Evolutionary conservation across 257 asterid species (phyloP).

Genomic region (Plantago ovata): DNA sequence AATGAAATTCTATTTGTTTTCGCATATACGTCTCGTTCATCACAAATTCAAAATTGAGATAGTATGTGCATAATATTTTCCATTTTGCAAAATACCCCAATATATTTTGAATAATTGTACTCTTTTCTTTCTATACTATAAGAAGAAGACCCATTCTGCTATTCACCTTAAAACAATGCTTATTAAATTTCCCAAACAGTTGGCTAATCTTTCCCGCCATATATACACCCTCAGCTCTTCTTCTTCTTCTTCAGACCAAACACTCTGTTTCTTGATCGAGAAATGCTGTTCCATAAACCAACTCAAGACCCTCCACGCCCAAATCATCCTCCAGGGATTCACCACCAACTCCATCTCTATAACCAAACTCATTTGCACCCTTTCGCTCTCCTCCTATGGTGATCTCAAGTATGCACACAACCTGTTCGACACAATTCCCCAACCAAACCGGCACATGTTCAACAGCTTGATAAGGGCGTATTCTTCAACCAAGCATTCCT

Average conservation of each 20-base stretch:
- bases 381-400: slow-evolving; percentile 41
- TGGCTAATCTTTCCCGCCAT: slow-evolving; percentile 3
- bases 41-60: too few relatives aligned
- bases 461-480: slow-evolving; percentile 68
- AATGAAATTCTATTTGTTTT: too few relatives aligned
- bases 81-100: too few relatives aligned
- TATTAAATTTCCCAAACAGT: slow-evolving; percentile 16
- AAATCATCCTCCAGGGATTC: slow-evolving; percentile 56
- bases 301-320: slow-evolving; percentile 62
- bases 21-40: too few relatives aligned
- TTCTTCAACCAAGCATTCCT: slow-evolving; percentile 32
- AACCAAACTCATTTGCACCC: slow-evolving; percentile 64
- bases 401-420: slow-evolving; percentile 48
- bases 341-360: slow-evolving; percentile 40
- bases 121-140: background rate
- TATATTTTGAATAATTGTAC: too few relatives aligned
- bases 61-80: too few relatives aligned
- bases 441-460: slow-evolving; percentile 59
- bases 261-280: slow-evolving; percentile 18
- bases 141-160: background rate
- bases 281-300: slow-evolving; percentile 53
- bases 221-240: slow-evolving; percentile 5
- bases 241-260: slow-evolving; percentile 12
- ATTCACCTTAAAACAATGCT: slow-evolving; percentile 15
- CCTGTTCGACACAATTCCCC: slow-evolving; percentile 51